Conservation (phyloP, 306 rosid species). For the Macrotyloma uniflorum region DNA sequence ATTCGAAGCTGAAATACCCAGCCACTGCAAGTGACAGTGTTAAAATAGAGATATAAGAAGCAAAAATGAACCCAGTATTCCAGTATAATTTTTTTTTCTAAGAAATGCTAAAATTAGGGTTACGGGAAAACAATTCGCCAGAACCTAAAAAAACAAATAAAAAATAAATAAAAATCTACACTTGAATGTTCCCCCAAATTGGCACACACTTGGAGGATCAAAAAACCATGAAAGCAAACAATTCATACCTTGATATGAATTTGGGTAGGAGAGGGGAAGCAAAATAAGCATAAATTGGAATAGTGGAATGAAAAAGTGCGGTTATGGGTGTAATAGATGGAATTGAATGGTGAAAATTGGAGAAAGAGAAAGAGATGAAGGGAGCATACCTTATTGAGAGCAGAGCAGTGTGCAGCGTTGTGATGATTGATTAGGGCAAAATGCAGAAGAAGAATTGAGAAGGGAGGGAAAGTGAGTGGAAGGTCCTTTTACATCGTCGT, state of each 20-base stretch:
- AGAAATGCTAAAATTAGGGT: neutral
- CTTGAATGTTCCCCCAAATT: neutral
- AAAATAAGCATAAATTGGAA: neutral
- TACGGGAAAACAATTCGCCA: neutral
- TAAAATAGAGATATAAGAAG: neutral
- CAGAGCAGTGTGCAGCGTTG: neutral
- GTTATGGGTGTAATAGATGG: neutral
- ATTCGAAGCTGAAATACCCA: slow-evolving; percentile 5
- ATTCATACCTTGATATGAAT: neutral
- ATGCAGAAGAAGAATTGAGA: neutral
- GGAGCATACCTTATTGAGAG: slow-evolving; percentile 8
- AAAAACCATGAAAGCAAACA: neutral
- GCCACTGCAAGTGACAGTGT: slow-evolving; percentile 39
- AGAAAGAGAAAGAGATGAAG: neutral
- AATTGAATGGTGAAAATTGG: neutral
- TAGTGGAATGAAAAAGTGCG: neutral
- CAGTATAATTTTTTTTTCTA: neutral
- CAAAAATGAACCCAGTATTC: neutral
- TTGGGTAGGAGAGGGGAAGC: neutral
- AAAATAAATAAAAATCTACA: neutral
- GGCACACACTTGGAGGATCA: neutral
- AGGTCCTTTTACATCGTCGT: neutral
- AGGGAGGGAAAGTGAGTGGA: neutral
- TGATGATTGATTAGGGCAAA: neutral
- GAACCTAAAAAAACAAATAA: neutral